Conservation (phyloP, 1,139 yeast species). For the Geotrichum carabidarum region DNA sequence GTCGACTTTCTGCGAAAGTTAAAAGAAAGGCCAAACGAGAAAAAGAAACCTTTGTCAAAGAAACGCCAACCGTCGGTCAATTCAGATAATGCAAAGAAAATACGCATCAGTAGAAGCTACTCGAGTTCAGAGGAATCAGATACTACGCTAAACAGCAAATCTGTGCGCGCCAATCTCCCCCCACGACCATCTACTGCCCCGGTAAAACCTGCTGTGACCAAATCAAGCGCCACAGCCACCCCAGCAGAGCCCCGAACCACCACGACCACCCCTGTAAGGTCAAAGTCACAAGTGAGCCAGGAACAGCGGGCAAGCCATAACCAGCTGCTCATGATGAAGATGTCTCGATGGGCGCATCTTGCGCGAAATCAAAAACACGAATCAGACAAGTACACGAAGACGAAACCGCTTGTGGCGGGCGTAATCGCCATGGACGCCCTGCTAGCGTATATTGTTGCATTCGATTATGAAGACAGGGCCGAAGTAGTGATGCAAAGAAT, state of each 20-base stretch:
- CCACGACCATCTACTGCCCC: background rate
- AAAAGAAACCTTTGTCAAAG: background rate
- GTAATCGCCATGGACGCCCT: conserved; percentile 37
- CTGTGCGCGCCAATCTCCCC: background rate
- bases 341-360: conserved; percentile 33
- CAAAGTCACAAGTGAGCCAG: background rate
- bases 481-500: conserved; percentile 27
- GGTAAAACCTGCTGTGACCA: background rate
- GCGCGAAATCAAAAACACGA: conserved; percentile 38
- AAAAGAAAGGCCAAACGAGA: background rate
- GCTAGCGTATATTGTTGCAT: conserved; percentile 39
- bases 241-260: background rate
- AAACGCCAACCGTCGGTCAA: background rate
- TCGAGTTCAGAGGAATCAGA: conserved; percentile 11
- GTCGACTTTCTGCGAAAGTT: conserved; percentile 3
- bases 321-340: conserved; percentile 26
- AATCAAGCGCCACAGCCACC: background rate
- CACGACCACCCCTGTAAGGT: background rate
- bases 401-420: conserved; percentile 29
- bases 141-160: background rate
- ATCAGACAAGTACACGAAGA: conserved; percentile 31
- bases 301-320: conserved; percentile 30
- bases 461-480: conserved; percentile 41
- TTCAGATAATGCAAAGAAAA: background rate
- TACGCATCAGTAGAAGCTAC: conserved; percentile 8